Conservation (phyloP, 495 filamentous ascomycete genomes). For the Penicillium daleae region DNA sequence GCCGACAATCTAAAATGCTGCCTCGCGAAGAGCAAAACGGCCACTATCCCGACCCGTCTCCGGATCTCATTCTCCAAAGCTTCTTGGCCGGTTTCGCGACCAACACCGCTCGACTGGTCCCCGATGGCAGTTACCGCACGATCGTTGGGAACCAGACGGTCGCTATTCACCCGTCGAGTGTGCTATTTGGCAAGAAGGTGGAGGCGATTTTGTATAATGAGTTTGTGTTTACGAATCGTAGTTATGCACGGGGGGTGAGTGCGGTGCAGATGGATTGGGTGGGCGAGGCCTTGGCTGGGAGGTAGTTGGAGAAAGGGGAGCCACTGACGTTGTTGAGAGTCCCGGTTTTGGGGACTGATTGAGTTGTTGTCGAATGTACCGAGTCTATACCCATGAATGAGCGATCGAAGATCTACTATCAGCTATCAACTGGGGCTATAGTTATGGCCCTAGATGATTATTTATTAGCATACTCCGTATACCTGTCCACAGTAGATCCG, state of each 20-base stretch:
- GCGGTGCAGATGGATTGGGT: conserved; percentile 89
- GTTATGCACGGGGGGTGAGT: conserved; percentile 88
- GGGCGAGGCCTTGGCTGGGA: conserved; percentile 61
- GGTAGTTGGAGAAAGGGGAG: background rate
- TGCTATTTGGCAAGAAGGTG: conserved; percentile 81
- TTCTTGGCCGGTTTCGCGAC: conserved; percentile 80
- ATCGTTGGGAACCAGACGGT: conserved; percentile 82
- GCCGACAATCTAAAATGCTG: conserved; percentile 48
- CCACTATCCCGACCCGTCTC: conserved; percentile 34
- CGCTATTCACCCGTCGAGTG: conserved; percentile 86
- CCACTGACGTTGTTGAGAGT: background rate
- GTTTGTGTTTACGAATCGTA: conserved; percentile 91
- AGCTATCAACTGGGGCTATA: background rate
- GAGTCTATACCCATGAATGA: conserved; percentile 24
- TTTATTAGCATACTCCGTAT: background rate
- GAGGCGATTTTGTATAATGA: conserved; percentile 97
- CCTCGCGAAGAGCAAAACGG: conserved; percentile 21
- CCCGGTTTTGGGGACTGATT: background rate
- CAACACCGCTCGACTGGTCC: conserved; percentile 81
- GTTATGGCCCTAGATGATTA: background rate
- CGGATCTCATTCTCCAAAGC: conserved; percentile 67
- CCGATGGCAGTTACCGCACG: conserved; percentile 85
- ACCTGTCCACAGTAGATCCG: background rate
- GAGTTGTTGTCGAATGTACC: background rate
- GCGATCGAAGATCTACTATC: conserved; percentile 1